Evolutionary conservation across 2,329 filamentous ascomycete genomes (phyloP).

Genomic region (Aspergillus fumigatiaffinis): DNA sequence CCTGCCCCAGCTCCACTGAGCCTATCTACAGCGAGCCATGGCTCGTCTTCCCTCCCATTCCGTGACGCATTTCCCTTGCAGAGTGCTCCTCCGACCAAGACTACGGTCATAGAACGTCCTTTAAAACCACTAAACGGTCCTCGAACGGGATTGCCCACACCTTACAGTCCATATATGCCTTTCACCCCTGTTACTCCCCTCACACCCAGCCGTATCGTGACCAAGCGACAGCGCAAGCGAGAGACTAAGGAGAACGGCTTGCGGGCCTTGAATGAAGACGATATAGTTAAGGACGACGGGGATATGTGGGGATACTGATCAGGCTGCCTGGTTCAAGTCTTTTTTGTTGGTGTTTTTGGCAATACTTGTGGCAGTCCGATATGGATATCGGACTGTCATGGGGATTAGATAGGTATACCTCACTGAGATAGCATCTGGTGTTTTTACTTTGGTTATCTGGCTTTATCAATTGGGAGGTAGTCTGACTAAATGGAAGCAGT

Average conservation of each 20-base stretch:
- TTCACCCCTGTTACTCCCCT: conserved; percentile 48
- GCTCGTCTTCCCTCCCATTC: conserved; percentile 40
- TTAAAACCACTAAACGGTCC: conserved; percentile 35
- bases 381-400: background rate
- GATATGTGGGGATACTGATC: conserved; percentile 43
- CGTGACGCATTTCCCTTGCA: conserved; percentile 40
- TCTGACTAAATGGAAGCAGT: background rate
- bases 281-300: conserved; percentile 43
- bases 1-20: conserved; percentile 30
- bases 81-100: conserved; percentile 47
- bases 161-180: conserved; percentile 50
- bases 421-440: background rate
- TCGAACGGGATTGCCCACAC: conserved; percentile 46
- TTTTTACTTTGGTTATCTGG: background rate
- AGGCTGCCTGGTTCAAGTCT: background rate
- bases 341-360: background rate
- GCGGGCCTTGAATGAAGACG: conserved; percentile 44
- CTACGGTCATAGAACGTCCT: conserved; percentile 46
- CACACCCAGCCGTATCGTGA: conserved; percentile 45
- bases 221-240: conserved; percentile 41
- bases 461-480: background rate
- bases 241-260: conserved; percentile 41
- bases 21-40: conserved; percentile 24
- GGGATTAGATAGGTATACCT: background rate
- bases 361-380: background rate